Percentiles rank a stretch among this genome's conserved stretches.
Evolutionary conservation across 805 yeast genomes (phyloP).

Genomic region (Yarrowia porcina): DNA sequence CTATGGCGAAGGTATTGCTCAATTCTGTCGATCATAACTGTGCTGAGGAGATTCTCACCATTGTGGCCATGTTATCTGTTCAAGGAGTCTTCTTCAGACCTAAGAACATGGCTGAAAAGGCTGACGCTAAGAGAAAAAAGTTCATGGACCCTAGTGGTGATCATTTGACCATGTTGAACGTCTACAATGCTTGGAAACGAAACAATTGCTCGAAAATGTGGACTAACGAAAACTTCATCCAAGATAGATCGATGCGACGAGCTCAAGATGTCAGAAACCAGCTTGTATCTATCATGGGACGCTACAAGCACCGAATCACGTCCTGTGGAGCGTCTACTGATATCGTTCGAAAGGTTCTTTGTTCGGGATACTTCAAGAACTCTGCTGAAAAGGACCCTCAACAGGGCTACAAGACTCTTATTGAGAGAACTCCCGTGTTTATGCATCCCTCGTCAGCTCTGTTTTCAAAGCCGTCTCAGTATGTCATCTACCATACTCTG

Average conservation of each 20-base stretch:
- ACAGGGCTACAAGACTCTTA: conserved; percentile 45
- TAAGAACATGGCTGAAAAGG: conserved; percentile 59
- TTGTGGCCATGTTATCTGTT: conserved; percentile 82
- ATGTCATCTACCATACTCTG: conserved; percentile 76
- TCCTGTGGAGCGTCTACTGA: conserved; percentile 38
- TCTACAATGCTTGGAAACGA: conserved; percentile 74
- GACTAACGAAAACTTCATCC: conserved; percentile 83
- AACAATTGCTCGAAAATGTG: conserved; percentile 67
- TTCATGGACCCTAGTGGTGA: conserved; percentile 66
- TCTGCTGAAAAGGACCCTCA: conserved; percentile 64
- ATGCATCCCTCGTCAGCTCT: conserved; percentile 85
- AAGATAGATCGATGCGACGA: conserved; percentile 65
- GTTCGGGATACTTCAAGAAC: conserved; percentile 69
- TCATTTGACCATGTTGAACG: conserved; percentile 68
- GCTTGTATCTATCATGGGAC: conserved; percentile 48
- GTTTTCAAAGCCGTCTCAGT: conserved; percentile 70
- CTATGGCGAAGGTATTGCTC: conserved; percentile 72
- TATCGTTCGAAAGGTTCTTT: conserved; percentile 51
- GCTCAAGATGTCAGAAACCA: conserved; percentile 72
- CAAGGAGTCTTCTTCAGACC: conserved; percentile 69
- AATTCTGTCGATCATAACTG: conserved; percentile 61
- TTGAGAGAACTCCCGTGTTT: conserved; percentile 48
- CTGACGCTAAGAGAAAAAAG: conserved; percentile 58
- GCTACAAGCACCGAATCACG: conserved; percentile 35
- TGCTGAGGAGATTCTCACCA: conserved; percentile 62